These are phyloP conservation scores for Raddia distichophylla DNA, from an alignment of 176 grass and related monocot species.

Conservation along the genomic window DNA sequence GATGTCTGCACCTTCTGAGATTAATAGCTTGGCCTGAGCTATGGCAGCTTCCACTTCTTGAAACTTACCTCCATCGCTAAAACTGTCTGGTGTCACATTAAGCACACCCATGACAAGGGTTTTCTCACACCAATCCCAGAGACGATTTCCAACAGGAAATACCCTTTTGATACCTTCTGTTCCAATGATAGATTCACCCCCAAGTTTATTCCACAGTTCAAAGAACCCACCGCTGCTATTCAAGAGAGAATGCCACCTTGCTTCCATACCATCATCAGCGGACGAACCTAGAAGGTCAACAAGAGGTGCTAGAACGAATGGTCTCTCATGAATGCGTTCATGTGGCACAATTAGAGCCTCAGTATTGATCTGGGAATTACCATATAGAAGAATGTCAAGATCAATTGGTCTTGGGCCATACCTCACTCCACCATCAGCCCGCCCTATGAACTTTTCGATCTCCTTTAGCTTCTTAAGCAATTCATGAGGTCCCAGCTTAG, in stretches of 20 bases:
- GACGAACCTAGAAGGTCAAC: conserved; percentile 72
- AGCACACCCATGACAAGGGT: conserved; percentile 86
- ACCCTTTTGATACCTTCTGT: conserved; percentile 76
- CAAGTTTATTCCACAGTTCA: conserved; percentile 72
- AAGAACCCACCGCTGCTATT: conserved; percentile 59
- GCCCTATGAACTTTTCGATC: conserved; percentile 77
- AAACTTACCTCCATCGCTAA: conserved; percentile 93
- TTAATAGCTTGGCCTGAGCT: conserved; percentile 61
- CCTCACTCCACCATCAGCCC: conserved; percentile 57
- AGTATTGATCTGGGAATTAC: conserved; percentile 45
- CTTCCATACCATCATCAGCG: conserved; percentile 49
- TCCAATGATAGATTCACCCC: conserved; percentile 77
- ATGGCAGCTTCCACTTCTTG: conserved; percentile 56
- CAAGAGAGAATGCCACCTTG: conserved; percentile 73
- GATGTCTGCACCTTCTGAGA: conserved; percentile 87
- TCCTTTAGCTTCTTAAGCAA: conserved; percentile 71
- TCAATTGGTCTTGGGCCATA: conserved; percentile 91
- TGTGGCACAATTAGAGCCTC: conserved; percentile 74
- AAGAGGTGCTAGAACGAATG: conserved; percentile 91
- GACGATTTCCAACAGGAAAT: conserved; percentile 48
- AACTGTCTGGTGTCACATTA: conserved; percentile 90
- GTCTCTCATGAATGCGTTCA: conserved; percentile 81
- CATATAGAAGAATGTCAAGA: conserved; percentile 90
- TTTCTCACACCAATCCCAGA: conserved; percentile 74
- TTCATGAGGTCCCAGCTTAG: conserved; percentile 73